Conservation (phyloP, 2,329 filamentous ascomycete species). For the Sordariomycetes sp. region DNA sequence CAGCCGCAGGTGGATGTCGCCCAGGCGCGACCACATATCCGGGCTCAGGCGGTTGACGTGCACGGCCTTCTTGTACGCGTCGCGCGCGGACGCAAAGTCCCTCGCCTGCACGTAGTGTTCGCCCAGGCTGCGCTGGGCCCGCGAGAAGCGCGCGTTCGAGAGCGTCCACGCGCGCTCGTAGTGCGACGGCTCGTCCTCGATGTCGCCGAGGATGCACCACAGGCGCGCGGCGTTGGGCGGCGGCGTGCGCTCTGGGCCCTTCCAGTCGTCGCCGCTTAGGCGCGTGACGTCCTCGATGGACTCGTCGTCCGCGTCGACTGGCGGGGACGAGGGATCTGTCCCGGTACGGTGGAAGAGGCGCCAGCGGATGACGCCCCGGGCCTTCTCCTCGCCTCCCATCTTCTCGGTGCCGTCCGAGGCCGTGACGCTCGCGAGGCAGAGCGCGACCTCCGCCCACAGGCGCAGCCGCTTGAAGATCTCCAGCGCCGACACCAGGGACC, state of each 20-base stretch:
- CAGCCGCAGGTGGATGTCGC: constrained; percentile 75
- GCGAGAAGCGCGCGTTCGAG: constrained; percentile 68
- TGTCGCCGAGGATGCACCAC: constrained; percentile 87
- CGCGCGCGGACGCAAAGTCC: constrained; percentile 58
- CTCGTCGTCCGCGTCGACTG: constrained; percentile 35
- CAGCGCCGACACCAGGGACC: constrained; percentile 78
- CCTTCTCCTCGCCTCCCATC: constrained; percentile 64
- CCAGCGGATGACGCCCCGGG: constrained; percentile 62
- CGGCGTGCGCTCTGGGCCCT: constrained; percentile 51
- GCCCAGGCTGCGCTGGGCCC: constrained; percentile 80
- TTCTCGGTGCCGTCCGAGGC: constrained; percentile 42
- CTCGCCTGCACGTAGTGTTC: constrained; percentile 61
- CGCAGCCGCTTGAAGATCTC: constrained; percentile 92
- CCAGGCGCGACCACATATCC: constrained; percentile 79
- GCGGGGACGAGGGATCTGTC: constrained; percentile 10
- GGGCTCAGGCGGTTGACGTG: constrained; percentile 71
- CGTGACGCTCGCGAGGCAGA: constrained; percentile 64
- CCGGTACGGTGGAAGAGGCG: constrained; percentile 63
- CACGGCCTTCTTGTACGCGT: constrained; percentile 70
- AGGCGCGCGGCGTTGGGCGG: constrained; percentile 77
- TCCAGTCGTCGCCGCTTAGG: constrained; percentile 42
- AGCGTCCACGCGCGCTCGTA: constrained; percentile 86
- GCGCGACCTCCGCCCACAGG: constrained; percentile 88
- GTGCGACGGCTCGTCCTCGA: constrained; percentile 62
- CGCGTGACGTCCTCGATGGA: constrained; percentile 40